A percentile compares a stretch with the other conserved stretches of the same genome.
These are phyloP conservation scores for Sporothrix curviconia DNA, from an alignment of 2,329 filamentous ascomycete species.

Conservation along the genomic window DNA sequence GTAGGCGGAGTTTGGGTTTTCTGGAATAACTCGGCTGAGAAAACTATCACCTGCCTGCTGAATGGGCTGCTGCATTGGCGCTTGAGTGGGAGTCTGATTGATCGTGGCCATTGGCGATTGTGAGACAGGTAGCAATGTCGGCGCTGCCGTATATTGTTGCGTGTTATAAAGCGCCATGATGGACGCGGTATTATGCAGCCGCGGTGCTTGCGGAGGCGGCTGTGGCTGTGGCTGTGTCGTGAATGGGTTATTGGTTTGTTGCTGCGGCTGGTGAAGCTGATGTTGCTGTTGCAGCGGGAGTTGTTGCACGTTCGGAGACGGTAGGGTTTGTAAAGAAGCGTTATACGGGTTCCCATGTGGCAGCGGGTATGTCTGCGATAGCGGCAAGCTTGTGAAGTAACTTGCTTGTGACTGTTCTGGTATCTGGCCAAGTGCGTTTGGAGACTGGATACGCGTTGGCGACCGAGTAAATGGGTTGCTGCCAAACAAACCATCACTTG, in stretches of 20 bases:
- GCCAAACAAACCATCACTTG: constrained; percentile 25
- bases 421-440: constrained; percentile 41
- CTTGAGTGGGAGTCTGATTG: background rate
- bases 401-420: constrained; percentile 44
- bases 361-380: constrained; percentile 14
- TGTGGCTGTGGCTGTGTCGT: constrained; percentile 28
- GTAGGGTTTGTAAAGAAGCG: background rate
- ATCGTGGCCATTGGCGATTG: background rate
- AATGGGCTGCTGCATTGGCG: constrained; percentile 14
- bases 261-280: constrained; percentile 5
- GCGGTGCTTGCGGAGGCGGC: constrained; percentile 31
- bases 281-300: constrained; percentile 23
- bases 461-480: constrained; percentile 46
- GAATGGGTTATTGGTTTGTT: constrained; percentile 28
- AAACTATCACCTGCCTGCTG: constrained; percentile 18
- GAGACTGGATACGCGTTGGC: constrained; percentile 45
- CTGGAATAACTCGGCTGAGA: background rate
- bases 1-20: background rate
- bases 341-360: constrained; percentile 13
- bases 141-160: constrained; percentile 43
- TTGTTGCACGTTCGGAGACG: background rate
- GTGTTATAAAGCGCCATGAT: constrained; percentile 72
- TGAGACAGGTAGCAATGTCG: constrained; percentile 21
- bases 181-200: constrained; percentile 60
- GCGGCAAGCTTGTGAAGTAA: constrained; percentile 28